Evolutionary conservation across 352 stramenopile species (phyloP).

Genomic region (Pythium dissimile): DNA sequence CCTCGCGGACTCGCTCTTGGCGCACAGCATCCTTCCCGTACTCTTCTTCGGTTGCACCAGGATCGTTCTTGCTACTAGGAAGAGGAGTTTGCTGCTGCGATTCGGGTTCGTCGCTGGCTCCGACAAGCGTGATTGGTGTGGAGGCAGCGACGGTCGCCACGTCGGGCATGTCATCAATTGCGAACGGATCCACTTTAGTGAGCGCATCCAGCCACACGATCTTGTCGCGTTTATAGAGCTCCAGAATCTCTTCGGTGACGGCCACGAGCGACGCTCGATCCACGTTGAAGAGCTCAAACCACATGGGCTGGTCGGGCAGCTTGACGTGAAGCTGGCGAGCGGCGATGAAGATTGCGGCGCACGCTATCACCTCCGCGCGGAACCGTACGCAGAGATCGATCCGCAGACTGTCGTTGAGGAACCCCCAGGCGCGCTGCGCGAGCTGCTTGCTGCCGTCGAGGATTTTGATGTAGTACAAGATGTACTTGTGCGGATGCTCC

Average conservation of each 20-base stretch:
- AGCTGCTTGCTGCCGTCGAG: conserved; percentile 66
- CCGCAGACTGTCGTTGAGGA: conserved; percentile 89
- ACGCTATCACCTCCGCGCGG: conserved; percentile 81
- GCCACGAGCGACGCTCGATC: conserved; percentile 42
- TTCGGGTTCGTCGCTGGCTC: too few species aligned
- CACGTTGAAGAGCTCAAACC: conserved; percentile 72
- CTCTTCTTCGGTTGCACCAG: too few species aligned
- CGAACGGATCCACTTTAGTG: conserved; percentile 67
- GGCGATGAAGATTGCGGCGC: conserved; percentile 87
- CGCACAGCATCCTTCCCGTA: too few species aligned
- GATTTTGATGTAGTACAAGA: conserved; percentile 92
- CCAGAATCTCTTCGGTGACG: conserved; percentile 52
- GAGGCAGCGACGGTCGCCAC: neutral
- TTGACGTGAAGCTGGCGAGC: conserved; percentile 54
- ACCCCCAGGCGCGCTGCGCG: conserved; percentile 85
- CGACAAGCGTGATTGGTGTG: neutral
- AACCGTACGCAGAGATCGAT: conserved; percentile 83
- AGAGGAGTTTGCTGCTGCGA: too few species aligned
- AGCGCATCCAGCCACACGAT: conserved; percentile 71
- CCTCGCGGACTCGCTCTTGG: too few species aligned
- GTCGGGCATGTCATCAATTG: conserved; percentile 40
- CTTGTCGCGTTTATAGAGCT: conserved; percentile 54
- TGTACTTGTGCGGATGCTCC: conserved; percentile 93
- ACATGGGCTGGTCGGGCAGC: conserved; percentile 51
- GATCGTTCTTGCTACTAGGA: too few species aligned